Percentiles rank a stretch among this genome's conserved stretches.
Conservation (phyloP, 371 early-diverging fungal genomes). For the Mortierella sp. region DNA sequence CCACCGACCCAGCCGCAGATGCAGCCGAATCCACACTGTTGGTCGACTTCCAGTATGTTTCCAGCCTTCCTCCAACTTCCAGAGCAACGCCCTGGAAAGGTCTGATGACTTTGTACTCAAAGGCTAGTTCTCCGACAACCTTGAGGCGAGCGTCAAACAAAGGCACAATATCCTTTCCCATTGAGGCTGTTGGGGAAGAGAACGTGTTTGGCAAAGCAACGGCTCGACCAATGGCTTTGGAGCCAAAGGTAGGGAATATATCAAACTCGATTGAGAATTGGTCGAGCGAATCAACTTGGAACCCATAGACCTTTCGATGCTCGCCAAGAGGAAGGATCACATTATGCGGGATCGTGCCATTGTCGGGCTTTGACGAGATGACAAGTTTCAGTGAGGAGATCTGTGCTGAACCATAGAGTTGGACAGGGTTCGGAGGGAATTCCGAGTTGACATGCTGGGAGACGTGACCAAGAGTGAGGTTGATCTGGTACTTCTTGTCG, state of each 20-base stretch:
- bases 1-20: slow-evolving; percentile 19
- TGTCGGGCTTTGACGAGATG: slow-evolving; percentile 83
- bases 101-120: slow-evolving; percentile 83
- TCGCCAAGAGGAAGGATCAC: slow-evolving; percentile 91
- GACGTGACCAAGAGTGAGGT: slow-evolving; percentile 38
- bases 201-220: slow-evolving; percentile 83
- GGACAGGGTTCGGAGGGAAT: slow-evolving; percentile 58
- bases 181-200: slow-evolving; percentile 36
- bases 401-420: slow-evolving; percentile 72
- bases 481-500: slow-evolving; percentile 76
- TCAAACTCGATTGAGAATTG: slow-evolving; percentile 89
- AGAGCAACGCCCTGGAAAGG: slow-evolving; percentile 89
- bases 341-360: slow-evolving; percentile 89
- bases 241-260: slow-evolving; percentile 94
- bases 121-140: slow-evolving; percentile 90
- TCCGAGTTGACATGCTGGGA: slow-evolving; percentile 20
- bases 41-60: slow-evolving; percentile 97
- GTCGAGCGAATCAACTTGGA: slow-evolving; percentile 81
- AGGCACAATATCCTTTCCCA: slow-evolving; percentile 66
- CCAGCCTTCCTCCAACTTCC: slow-evolving; percentile 92
- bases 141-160: slow-evolving; percentile 88
- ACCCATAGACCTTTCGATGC: slow-evolving; percentile 80
- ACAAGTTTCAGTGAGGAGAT: slow-evolving; percentile 72
- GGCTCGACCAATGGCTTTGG: slow-evolving; percentile 90
- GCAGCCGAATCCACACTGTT: slow-evolving; percentile 61